Evolutionary conservation across 768 basidiomycete species (phyloP).

Genomic region (Sarcomyxa edulis): DNA sequence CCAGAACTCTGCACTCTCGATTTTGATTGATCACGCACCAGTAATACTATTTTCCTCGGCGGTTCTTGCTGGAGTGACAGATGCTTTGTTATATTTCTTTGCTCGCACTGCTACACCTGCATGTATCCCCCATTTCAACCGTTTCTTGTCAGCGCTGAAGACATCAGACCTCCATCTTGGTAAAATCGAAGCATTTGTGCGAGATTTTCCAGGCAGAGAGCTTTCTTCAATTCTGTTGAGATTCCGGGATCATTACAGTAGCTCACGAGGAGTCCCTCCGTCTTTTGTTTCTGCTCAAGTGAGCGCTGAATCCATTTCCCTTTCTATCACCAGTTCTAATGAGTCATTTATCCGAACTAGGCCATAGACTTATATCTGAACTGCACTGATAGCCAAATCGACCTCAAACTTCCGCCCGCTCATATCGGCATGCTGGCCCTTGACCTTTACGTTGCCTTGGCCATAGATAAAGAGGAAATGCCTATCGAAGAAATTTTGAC

Average conservation of each 20-base stretch:
- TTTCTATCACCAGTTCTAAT: slow-evolving; percentile 12
- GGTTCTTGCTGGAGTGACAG: slow-evolving; percentile 7
- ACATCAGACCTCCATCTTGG: too few species aligned
- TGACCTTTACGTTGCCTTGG: slow-evolving; percentile 34
- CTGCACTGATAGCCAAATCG: slow-evolving; percentile 21
- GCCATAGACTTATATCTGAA: slow-evolving; percentile 47
- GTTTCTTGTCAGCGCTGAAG: slow-evolving; percentile 17
- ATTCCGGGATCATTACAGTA: slow-evolving; percentile 16
- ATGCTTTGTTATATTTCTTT: slow-evolving; percentile 30
- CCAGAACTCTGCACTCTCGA: slow-evolving; percentile 42
- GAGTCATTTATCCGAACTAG: slow-evolving; percentile 25
- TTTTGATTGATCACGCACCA: slow-evolving; percentile 34
- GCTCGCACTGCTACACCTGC: slow-evolving; percentile 27
- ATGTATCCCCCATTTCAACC: slow-evolving; percentile 23
- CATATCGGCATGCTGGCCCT: slow-evolving; percentile 35
- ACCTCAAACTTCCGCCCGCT: slow-evolving; percentile 15
- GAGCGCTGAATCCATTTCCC: too few species aligned
- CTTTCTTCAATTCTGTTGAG: slow-evolving; percentile 10
- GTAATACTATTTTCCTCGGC: slow-evolving; percentile 19
- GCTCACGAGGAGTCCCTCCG: slow-evolving; percentile 25
- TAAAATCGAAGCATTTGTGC: too few species aligned
- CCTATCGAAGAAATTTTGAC: neutral
- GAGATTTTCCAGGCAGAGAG: too few species aligned
- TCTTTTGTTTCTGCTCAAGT: slow-evolving; percentile 40
- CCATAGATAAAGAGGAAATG: slow-evolving; percentile 26